These are phyloP conservation scores for Carex myosuroides DNA, from an alignment of 176 grass and related monocot genomes.

Conservation along the genomic window DNA sequence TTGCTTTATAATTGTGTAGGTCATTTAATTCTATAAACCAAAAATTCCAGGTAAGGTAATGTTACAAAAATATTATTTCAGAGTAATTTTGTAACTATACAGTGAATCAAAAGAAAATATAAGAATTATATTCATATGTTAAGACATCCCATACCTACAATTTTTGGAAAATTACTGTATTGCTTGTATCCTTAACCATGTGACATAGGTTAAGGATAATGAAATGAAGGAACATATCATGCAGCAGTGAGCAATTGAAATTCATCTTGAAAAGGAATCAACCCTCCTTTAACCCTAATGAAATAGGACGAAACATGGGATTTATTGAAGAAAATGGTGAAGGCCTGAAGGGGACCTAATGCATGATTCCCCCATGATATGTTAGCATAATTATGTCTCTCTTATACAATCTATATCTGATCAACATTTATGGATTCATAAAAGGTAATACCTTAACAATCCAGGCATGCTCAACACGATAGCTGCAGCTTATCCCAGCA, in stretches of 20 bases:
- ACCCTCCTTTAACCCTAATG: neutral
- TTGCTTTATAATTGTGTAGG: neutral
- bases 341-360: neutral
- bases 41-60: neutral
- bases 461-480: constrained; percentile 74
- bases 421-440: neutral
- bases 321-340: constrained; percentile 9
- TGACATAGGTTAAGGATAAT: neutral
- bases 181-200: neutral
- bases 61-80: neutral
- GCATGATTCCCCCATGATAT: neutral
- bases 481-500: constrained; percentile 91
- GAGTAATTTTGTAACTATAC: neutral
- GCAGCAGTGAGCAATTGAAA: neutral
- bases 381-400: constrained; percentile 5
- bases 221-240: neutral
- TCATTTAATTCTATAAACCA: neutral
- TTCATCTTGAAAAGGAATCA: neutral
- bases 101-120: neutral
- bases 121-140: neutral
- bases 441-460: constrained; percentile 77
- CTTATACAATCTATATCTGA: neutral
- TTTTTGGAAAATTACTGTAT: neutral
- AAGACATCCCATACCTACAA: neutral
- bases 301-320: neutral